These are phyloP conservation scores for Baeospora myosura DNA, from an alignment of 1,284 basidiomycete genomes.

Conservation along the genomic window DNA sequence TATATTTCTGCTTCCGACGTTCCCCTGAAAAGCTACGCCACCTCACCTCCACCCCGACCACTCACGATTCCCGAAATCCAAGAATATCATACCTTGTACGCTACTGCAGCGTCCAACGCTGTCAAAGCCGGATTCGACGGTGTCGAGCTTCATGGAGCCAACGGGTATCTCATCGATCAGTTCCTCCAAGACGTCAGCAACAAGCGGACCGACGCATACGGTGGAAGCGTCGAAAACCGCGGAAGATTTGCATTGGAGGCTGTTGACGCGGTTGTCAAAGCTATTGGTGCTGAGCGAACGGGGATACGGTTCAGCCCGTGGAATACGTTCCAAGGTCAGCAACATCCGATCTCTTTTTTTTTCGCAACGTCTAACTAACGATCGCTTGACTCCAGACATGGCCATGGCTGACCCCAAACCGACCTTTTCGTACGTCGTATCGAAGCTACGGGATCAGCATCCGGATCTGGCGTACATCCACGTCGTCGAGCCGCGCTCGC, in stretches of 20 bases:
- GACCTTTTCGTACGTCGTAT: constrained; percentile 24
- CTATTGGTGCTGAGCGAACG: constrained; percentile 31
- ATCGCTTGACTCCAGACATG: constrained; percentile 20
- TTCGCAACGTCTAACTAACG: too few species aligned
- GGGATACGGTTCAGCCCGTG: constrained; percentile 49
- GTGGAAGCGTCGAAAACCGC: constrained; percentile 46
- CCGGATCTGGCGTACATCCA: constrained; percentile 44
- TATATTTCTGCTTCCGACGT: constrained; percentile 34
- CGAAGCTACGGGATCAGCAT: constrained; percentile 18
- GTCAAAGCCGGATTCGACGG: constrained; percentile 52
- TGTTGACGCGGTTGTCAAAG: constrained; percentile 30
- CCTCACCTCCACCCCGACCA: constrained; percentile 26
- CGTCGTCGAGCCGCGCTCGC: constrained; percentile 31
- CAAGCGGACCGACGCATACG: constrained; percentile 47
- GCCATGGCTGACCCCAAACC: constrained; percentile 33
- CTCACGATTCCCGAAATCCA: constrained; percentile 30
- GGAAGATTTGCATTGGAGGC: constrained; percentile 41
- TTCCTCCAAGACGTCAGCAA: constrained; percentile 38
- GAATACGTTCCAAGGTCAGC: constrained; percentile 26
- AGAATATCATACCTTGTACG: constrained; percentile 26
- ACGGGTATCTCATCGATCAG: constrained; percentile 37
- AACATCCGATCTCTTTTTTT: background rate
- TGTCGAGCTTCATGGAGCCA: constrained; percentile 53
- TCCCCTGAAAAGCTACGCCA: constrained; percentile 21
- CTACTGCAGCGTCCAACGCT: constrained; percentile 29